Evolutionary conservation across 2,329 filamentous ascomycete genomes (phyloP).

Genomic region (Penicillium hesseltinei): DNA sequence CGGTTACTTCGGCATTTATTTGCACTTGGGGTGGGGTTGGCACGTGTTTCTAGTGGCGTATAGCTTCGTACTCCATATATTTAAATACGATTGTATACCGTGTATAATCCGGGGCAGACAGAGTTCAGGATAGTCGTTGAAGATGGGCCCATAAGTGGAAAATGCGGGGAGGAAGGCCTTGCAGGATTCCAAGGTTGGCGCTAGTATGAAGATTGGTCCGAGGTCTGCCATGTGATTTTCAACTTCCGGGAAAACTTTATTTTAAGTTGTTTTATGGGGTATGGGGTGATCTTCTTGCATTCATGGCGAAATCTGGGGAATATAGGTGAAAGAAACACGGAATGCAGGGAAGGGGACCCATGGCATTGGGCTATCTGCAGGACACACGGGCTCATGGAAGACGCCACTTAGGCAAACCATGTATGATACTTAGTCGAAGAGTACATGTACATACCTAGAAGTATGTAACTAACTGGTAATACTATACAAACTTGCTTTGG

Average conservation of each 20-base stretch:
- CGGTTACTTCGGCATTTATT: neutral
- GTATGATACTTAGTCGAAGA: neutral
- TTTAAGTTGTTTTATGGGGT: neutral
- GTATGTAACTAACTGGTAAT: neutral
- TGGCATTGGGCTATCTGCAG: neutral
- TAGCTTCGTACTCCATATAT: neutral
- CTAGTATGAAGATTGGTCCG: neutral
- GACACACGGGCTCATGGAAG: neutral
- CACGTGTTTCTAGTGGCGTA: neutral
- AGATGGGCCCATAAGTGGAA: neutral
- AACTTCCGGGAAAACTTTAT: neutral
- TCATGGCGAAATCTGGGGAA: neutral
- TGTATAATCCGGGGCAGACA: neutral
- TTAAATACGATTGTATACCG: neutral
- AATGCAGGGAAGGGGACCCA: neutral
- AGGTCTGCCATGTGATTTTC: neutral
- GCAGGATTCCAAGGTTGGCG: neutral
- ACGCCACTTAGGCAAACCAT: no score
- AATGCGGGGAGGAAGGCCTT: neutral
- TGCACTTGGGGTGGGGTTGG: neutral
- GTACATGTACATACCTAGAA: no score
- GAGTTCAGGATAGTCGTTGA: neutral
- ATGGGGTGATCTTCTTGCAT: neutral
- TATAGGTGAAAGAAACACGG: neutral
- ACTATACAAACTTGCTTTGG: neutral